Evolutionary conservation across 2,329 filamentous ascomycete species (phyloP).

Genomic region (Nemania serpens): DNA sequence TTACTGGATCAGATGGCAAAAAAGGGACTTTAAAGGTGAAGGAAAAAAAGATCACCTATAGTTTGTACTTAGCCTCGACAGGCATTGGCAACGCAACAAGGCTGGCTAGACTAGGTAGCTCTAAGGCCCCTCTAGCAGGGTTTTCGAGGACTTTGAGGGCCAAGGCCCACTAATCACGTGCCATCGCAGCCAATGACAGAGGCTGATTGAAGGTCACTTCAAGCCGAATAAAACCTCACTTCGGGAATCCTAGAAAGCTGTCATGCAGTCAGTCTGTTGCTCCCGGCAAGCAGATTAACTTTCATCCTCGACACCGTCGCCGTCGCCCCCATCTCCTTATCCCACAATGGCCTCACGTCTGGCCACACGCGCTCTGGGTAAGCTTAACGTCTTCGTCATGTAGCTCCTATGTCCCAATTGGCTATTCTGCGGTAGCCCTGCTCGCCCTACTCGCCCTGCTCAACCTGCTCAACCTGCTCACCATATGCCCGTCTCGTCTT

Average conservation of each 20-base stretch:
- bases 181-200: slow-evolving; percentile 31
- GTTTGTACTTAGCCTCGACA: slow-evolving; percentile 33
- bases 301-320: slow-evolving; percentile 47
- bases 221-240: slow-evolving; percentile 45
- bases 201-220: slow-evolving; percentile 28
- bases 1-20: not conserved
- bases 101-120: slow-evolving; percentile 26
- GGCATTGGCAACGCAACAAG: slow-evolving; percentile 30
- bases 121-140: slow-evolving; percentile 12
- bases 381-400: slow-evolving; percentile 47
- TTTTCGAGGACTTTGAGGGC: slow-evolving; percentile 16
- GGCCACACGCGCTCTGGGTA: slow-evolving; percentile 93
- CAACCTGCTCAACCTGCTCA: no score
- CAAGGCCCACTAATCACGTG: slow-evolving; percentile 37
- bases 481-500: not conserved
- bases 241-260: slow-evolving; percentile 31
- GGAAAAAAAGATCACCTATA: slow-evolving; percentile 20
- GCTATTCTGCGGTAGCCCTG: slow-evolving; percentile 20
- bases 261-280: slow-evolving; percentile 23
- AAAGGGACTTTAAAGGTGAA: not conserved
- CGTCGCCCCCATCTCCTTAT: slow-evolving; percentile 54
- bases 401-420: slow-evolving; percentile 10
- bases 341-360: slow-evolving; percentile 96
- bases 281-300: slow-evolving; percentile 49
- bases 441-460: slow-evolving; percentile 40